A percentile compares a stretch with the other conserved stretches of the same genome.
These are phyloP conservation scores for Leccinum pachyderme DNA, from an alignment of 1,284 basidiomycete genomes.

Conservation along the genomic window DNA sequence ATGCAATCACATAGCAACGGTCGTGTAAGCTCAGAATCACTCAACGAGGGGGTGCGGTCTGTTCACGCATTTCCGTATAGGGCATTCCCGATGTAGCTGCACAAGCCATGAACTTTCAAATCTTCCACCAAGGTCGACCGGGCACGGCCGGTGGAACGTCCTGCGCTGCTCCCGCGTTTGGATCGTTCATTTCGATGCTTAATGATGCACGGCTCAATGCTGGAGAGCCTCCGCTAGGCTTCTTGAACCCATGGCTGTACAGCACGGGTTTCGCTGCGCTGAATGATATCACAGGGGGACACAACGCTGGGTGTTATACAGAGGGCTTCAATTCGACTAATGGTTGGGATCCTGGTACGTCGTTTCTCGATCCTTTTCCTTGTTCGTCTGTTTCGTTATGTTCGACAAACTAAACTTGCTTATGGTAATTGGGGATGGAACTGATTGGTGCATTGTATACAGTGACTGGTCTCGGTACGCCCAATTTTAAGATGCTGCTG, in stretches of 20 bases:
- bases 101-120: conserved; percentile 31
- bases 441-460: not conserved
- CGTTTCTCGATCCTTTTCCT: not conserved
- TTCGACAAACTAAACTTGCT: not conserved
- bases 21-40: conserved; percentile 29
- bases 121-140: conserved; percentile 7
- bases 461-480: conserved; percentile 51
- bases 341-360: conserved; percentile 47
- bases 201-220: conserved; percentile 56
- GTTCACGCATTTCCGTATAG: conserved; percentile 26
- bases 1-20: conserved; percentile 23
- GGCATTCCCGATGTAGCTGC: conserved; percentile 63
- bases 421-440: not conserved
- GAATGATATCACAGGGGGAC: conserved; percentile 53
- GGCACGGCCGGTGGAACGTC: conserved; percentile 47
- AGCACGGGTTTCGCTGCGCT: conserved; percentile 35
- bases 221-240: conserved; percentile 48
- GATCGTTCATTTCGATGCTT: conserved; percentile 49
- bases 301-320: conserved; percentile 56
- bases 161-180: conserved; percentile 31
- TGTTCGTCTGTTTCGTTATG: not conserved
- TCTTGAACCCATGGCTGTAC: conserved; percentile 61
- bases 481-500: conserved; percentile 37
- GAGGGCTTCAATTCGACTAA: conserved; percentile 43
- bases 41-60: conserved; percentile 33